Base-by-base conservation (phyloP, 805 yeast species). In the Metschnikowia proteae region DNA sequence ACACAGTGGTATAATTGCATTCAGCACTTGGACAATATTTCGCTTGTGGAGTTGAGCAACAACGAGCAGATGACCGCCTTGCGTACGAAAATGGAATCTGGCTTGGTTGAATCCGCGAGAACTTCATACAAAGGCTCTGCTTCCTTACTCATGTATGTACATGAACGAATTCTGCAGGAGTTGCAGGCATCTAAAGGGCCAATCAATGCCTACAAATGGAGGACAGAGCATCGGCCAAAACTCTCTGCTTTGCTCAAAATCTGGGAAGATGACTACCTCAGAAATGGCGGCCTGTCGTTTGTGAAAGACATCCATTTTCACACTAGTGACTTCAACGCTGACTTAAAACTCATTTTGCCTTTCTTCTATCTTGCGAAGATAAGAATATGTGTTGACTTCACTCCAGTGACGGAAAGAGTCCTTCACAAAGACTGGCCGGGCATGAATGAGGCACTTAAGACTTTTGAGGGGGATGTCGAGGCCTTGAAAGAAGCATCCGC, bases 381-480 rank as follows among this genome's bases (percentile, higher is more conserved):
- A 41, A 74, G 87, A 53, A 74, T 83, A 51, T 78, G 85, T 59
- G 67, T 85, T 30, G 74, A 81, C 58, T 60, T 85, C 41, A 78
- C 88, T 0, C 83, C 86, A 3, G 75, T 84, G 5, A 71, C 86
- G 60, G 73, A 76, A 47, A 74, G 74, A 38, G 80, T 84, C 4
- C 80, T 89, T 78, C 60, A 68, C 46, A 81, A 84, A 57, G 84
- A 86, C 63, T 86, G 90, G 88, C 70, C 62, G 11, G 79, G 75
- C 0, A 83, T 86, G 89, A 83, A 82, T 56, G 54, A 60, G 6
- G 73, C 74, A 39, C 66, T 84, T 49, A 70, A 75, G 49, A 63
- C 64, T 30, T 62, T 83, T 41, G 52, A 45, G 43, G 65, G 68
- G 38, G 84, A 85, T 59, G 75, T 80, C 45, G 88, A 84, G 52